A percentile compares a stretch with the other conserved stretches of the same genome.
These are phyloP conservation scores for Yamadazyma blattariae DNA, from an alignment of 1,139 yeast genomes.

Conservation along the genomic window DNA sequence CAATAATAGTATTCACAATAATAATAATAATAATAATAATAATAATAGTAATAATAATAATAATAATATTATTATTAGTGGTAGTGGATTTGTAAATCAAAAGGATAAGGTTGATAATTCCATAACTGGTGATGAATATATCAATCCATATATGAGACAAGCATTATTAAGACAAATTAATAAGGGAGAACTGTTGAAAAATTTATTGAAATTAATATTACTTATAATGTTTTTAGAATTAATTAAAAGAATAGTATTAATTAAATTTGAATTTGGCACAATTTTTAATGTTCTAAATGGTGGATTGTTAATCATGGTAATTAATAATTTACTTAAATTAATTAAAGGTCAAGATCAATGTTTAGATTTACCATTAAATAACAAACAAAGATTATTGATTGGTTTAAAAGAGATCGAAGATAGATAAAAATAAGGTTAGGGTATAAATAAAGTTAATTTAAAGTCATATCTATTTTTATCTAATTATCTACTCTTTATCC, in stretches of 20 bases:
- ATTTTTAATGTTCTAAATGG: constrained; percentile 7
- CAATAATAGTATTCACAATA: too few species aligned
- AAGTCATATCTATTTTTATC: too few species aligned
- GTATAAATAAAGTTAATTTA: too few species aligned
- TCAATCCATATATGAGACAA: constrained; percentile 28
- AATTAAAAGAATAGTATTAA: constrained; percentile 2
- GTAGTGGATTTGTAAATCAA: constrained; percentile 24
- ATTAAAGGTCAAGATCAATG: constrained; percentile 39
- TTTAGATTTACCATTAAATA: constrained; percentile 38
- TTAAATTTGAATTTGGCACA: constrained; percentile 7
- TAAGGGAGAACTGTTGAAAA: constrained; percentile 25
- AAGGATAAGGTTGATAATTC: too few species aligned
- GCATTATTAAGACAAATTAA: constrained; percentile 38
- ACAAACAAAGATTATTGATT: constrained; percentile 33
- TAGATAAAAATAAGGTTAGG: too few species aligned
- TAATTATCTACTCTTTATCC: too few species aligned
- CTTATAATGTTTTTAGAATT: constrained; percentile 9
- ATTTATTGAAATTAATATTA: constrained; percentile 18
- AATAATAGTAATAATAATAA: background rate
- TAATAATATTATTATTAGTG: constrained; percentile 9
- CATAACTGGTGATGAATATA: too few species aligned
- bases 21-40: too few species aligned
- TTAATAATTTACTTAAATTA: constrained; percentile 19
- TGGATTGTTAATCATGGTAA: constrained; percentile 6
- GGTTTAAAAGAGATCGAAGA: too few species aligned